Evolutionary conservation across 345 rosid species (phyloP).

Genomic region (Bruguiera sexangula): DNA sequence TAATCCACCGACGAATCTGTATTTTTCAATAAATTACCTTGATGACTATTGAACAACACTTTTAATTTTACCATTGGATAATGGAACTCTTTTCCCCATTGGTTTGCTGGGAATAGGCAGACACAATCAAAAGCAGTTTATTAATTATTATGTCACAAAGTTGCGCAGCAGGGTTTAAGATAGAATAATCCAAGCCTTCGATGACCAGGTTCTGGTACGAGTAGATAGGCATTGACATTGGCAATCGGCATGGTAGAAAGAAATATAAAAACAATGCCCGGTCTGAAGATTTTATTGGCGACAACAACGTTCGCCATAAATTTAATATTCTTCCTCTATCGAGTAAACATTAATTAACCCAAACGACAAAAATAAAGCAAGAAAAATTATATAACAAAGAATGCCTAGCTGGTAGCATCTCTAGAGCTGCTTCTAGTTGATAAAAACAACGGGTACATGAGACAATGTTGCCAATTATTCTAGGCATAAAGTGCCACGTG

Average conservation of each 20-base stretch:
- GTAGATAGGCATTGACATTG: constrained; percentile 22
- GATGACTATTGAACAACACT: constrained; percentile 19
- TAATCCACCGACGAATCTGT: constrained; percentile 40
- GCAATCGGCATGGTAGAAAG: neutral
- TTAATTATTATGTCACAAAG: constrained; percentile 13
- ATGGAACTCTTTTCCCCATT: neutral
- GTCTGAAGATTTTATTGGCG: neutral
- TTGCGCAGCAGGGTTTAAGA: constrained; percentile 5
- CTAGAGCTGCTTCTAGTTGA: neutral
- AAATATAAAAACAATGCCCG: neutral
- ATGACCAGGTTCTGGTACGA: constrained; percentile 15
- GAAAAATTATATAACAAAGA: constrained; percentile 16
- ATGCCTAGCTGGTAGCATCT: constrained; percentile 1
- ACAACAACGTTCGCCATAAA: constrained; percentile 11
- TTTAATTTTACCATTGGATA: constrained; percentile 15
- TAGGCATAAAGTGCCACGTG: no score
- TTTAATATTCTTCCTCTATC: neutral
- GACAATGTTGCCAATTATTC: neutral
- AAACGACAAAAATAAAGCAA: constrained; percentile 7
- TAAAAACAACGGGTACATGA: neutral
- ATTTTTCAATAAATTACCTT: constrained; percentile 18
- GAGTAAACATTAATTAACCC: constrained; percentile 7
- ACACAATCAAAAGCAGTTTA: constrained; percentile 9
- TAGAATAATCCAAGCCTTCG: constrained; percentile 26
- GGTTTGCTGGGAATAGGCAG: constrained; percentile 1